Evolutionary conservation across 2,329 filamentous ascomycete species (phyloP), one percentile per base, ranked within the genome.

Genomic region (Epichloe coenophiala): DNA sequence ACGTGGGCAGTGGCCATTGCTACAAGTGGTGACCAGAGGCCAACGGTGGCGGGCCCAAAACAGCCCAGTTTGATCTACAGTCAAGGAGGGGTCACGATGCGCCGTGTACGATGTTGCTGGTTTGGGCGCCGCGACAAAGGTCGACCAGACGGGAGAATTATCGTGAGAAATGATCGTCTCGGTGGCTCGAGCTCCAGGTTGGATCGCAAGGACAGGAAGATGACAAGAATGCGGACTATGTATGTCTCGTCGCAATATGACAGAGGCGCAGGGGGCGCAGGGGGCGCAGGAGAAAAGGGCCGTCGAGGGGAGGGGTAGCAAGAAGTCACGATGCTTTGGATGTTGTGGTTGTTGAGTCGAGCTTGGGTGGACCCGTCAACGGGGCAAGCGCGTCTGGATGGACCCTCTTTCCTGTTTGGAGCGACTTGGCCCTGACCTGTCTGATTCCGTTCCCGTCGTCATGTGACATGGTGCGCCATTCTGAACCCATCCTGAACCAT

Each of bases 1-100:
- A 58, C 55, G 51, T 58, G 54, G 47, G 60, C 55, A 50, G 58
- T 51, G 11, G 57, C 51, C 53, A 56, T 54, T 12, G 33, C 23
- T 47, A 8, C 31, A 17, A 23, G 15, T 27, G 35, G 23, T 12
- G 15, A 23, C 15, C 5, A 19, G 9, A 44, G 35, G 33, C n/a
- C 3, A 42, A 9, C 5, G 9, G 19, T 21, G 21, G 21, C 39
- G 40, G 47, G 31, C 31, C 31, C 31, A 21, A 27, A 19, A 27
- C 5, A 37, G 17, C n/a, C 39, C n/a, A 35, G 21, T n/a, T 27
- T 15, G 19, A 44, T 9, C 39, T 41, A 19, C 3, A 21, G 39
- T 13, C 4, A n/a, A 44, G 17, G 21, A 6, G 23, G 3, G 38
- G 43, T 37, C 37, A 47, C 49, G 43, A 47, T 47, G 15, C 27